These are phyloP conservation scores for Arabidopsis arenosa DNA, from an alignment of 345 rosid genomes.

Conservation along the genomic window DNA sequence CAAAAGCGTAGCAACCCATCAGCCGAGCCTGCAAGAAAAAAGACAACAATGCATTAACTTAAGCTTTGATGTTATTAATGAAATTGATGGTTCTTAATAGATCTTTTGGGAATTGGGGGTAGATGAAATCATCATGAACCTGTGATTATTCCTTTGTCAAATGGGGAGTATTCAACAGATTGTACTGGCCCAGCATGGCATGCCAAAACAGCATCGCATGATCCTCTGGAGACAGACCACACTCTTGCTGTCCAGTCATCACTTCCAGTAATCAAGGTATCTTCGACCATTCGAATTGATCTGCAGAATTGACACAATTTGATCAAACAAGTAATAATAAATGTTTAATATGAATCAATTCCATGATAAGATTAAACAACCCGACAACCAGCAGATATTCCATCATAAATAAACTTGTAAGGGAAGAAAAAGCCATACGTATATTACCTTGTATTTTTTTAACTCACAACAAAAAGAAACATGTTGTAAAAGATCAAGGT, in stretches of 20 bases:
- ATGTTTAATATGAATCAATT: background rate
- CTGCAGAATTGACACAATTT: conserved; percentile 55
- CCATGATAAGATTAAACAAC: background rate
- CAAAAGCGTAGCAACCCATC: conserved; percentile 99
- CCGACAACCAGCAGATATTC: background rate
- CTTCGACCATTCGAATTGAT: conserved; percentile 94
- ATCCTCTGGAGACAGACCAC: conserved; percentile 94
- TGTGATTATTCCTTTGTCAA: conserved; percentile 94
- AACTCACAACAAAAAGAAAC: conserved; percentile 21
- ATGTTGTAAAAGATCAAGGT: conserved; percentile 18
- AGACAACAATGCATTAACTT: conserved; percentile 21
- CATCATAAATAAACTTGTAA: conserved; percentile 4
- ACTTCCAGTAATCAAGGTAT: conserved; percentile 91
- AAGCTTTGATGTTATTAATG: conserved; percentile 23
- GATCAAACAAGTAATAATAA: conserved; percentile 33
- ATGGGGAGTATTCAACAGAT: conserved; percentile 79
- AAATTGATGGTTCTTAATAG: background rate
- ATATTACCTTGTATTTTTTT: background rate
- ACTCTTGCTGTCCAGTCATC: conserved; percentile 99
- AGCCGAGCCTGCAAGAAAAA: conserved; percentile 75
- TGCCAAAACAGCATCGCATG: conserved; percentile 90
- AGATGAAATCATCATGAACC: conserved; percentile 51
- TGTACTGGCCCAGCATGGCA: conserved; percentile 95
- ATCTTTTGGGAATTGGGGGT: background rate
- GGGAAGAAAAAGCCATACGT: background rate